These are phyloP conservation scores for Eucalyptus lansdowneana DNA, from an alignment of 345 rosid genomes.

Conservation along the genomic window DNA sequence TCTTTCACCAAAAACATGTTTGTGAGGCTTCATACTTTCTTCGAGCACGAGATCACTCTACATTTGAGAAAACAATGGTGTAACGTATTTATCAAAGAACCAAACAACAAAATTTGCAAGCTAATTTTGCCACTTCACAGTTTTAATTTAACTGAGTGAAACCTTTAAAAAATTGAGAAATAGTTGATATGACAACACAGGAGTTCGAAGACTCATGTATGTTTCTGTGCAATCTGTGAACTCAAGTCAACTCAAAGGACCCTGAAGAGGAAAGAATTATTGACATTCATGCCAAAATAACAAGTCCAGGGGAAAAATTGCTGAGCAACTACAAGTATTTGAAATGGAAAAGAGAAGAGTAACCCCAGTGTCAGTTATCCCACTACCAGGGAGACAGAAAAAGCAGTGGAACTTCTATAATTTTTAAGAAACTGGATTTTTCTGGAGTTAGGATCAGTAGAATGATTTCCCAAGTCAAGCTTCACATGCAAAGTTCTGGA, in stretches of 20 bases:
- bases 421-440: not conserved
- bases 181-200: not conserved
- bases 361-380: not conserved
- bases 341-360: not conserved
- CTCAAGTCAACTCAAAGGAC: not conserved
- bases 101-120: not conserved
- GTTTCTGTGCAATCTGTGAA: not conserved
- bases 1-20: slow-evolving; percentile 4
- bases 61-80: not conserved
- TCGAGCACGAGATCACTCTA: slow-evolving; percentile 11
- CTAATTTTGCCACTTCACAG: not conserved
- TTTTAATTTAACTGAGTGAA: not conserved
- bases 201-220: not conserved
- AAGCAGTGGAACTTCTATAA: not conserved
- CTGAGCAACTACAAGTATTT: not conserved
- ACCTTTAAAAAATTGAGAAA: not conserved
- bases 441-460: not conserved
- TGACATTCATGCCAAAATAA: not conserved
- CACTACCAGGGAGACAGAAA: not conserved
- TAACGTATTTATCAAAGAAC: not conserved
- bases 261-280: not conserved
- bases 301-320: not conserved
- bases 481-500: not conserved
- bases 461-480: not conserved
- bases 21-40: slow-evolving; percentile 6